Conservation (phyloP, 768 basidiomycete species). For the Russula sp. region DNA sequence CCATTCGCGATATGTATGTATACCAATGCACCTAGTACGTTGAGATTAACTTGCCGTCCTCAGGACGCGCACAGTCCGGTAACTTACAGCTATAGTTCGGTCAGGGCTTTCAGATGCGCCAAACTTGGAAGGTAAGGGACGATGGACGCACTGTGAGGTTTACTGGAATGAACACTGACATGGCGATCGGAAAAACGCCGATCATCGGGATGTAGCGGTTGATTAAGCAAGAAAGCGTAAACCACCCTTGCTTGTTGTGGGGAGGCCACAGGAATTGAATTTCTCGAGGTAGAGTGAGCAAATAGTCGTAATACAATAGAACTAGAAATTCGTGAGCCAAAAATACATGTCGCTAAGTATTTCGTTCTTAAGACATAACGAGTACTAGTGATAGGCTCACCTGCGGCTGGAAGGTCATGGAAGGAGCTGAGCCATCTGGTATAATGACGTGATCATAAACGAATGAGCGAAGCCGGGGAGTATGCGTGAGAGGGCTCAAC, state of each 20-base stretch:
- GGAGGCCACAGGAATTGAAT: constrained; percentile 45
- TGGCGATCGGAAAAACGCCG: constrained; percentile 34
- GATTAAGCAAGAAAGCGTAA: constrained; percentile 47
- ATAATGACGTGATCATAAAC: not conserved
- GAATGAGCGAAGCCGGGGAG: not conserved
- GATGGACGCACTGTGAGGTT: not conserved
- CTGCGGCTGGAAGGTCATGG: not conserved
- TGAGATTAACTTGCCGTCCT: not conserved
- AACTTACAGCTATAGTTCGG: constrained; percentile 12
- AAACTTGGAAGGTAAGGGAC: not conserved
- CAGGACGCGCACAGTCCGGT: not conserved
- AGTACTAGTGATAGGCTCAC: constrained; percentile 10
- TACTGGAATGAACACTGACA: constrained; percentile 26
- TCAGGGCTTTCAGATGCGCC: not conserved
- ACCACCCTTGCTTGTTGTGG: constrained; percentile 37
- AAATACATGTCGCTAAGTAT: not conserved
- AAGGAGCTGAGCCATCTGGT: constrained; percentile 10
- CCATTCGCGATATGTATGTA: constrained; percentile 4
- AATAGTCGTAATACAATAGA: constrained; percentile 36
- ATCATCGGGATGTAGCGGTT: constrained; percentile 50
- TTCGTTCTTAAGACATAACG: not conserved
- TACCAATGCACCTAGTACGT: not conserved
- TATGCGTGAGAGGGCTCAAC: not conserved
- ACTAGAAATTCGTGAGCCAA: constrained; percentile 22
- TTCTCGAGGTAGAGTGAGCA: constrained; percentile 39